Percentiles rank a stretch among this genome's conserved stretches.
phyloP scores from a whole-genome alignment of 2,329 filamentous ascomycete genomes.

The Lachnellula cervina region DNA sequence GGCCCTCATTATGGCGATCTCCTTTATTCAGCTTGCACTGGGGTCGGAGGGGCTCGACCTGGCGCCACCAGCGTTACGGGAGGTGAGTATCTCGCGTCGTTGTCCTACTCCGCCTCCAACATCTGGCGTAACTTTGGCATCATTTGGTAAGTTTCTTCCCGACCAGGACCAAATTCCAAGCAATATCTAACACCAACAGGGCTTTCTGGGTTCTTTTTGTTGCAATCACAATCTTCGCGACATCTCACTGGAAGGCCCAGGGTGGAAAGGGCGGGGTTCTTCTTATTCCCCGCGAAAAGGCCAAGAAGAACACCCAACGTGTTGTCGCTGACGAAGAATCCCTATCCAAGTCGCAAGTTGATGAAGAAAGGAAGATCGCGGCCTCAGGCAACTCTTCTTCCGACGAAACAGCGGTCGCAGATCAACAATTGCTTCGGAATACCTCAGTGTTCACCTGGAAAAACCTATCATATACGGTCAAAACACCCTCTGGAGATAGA shows the following conservation, averaged over 20 bases:
- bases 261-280: conserved; percentile 50
- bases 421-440: conserved; percentile 51
- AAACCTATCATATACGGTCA: conserved; percentile 63
- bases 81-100: conserved; percentile 50
- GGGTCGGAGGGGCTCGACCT: conserved; percentile 49
- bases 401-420: conserved; percentile 33
- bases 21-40: conserved; percentile 48
- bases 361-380: conserved; percentile 9
- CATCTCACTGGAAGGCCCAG: conserved; percentile 50
- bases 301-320: conserved; percentile 36
- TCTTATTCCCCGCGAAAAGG: conserved; percentile 58
- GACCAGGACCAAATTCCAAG: neutral
- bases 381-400: conserved; percentile 15
- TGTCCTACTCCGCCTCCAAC: conserved; percentile 49
- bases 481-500: conserved; percentile 56
- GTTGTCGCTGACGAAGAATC: conserved; percentile 46
- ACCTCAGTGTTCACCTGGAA: conserved; percentile 71
- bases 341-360: conserved; percentile 11
- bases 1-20: conserved; percentile 43
- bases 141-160: conserved; percentile 36
- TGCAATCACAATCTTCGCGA: conserved; percentile 52
- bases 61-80: conserved; percentile 50
- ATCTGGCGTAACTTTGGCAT: conserved; percentile 60
- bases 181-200: neutral
- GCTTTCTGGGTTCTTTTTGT: conserved; percentile 59